These are phyloP conservation scores for Petunia hybrid DNA, from an alignment of 305 asterid genomes.

Conservation along the genomic window DNA sequence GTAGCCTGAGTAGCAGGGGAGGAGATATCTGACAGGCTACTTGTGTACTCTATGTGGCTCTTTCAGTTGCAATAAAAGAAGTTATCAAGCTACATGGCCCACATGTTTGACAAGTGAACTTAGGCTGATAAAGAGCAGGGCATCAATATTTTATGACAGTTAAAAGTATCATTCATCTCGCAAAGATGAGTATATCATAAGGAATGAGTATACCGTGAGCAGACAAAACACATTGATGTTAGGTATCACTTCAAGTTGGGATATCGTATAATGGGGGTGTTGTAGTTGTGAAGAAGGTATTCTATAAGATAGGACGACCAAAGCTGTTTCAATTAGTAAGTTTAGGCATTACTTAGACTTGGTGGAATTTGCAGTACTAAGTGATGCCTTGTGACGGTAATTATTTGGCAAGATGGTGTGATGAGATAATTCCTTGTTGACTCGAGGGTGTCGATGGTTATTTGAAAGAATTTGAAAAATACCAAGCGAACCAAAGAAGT, in stretches of 20 bases:
- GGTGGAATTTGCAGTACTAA: constrained; percentile 19
- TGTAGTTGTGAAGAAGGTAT: neutral
- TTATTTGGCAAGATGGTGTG: neutral
- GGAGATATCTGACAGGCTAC: too few relatives aligned
- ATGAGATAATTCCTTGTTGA: constrained; percentile 18
- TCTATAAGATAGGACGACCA: neutral
- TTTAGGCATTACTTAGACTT: neutral
- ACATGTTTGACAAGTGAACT: neutral
- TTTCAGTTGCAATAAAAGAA: neutral
- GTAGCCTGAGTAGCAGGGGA: too few relatives aligned
- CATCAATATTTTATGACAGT: constrained; percentile 9
- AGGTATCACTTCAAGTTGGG: neutral
- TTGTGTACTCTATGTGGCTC: constrained; percentile 19
- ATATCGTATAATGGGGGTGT: neutral
- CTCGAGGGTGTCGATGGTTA: too few relatives aligned
- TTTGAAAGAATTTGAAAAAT: too few relatives aligned
- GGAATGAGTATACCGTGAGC: neutral
- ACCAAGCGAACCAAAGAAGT: too few relatives aligned
- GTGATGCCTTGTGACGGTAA: constrained; percentile 13
- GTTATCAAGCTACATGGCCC: neutral
- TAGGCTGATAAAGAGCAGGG: neutral
- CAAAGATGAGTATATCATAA: too few relatives aligned
- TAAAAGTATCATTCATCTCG: neutral
- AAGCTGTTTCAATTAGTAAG: neutral
- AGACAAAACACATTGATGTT: neutral